Conservation (phyloP, 2,329 filamentous ascomycete species). For the Geosmithia morbida region DNA sequence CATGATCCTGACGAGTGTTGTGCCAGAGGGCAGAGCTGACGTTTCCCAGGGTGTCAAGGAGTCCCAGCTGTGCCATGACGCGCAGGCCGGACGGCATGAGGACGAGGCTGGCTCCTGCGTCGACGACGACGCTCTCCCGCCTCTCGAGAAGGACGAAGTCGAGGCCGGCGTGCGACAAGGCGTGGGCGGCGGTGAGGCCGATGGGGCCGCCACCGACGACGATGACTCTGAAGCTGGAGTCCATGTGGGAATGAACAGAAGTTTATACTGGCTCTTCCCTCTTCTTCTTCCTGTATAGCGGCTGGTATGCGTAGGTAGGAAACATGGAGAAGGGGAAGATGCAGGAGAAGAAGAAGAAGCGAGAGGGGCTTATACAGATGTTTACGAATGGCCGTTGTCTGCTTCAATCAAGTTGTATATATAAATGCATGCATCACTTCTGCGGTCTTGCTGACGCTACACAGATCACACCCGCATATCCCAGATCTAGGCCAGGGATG, state of each 20-base stretch:
- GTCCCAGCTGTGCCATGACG: slow-evolving; percentile 17
- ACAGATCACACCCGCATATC: too few species aligned
- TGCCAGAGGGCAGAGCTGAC: slow-evolving; percentile 9
- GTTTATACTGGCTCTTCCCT: not conserved
- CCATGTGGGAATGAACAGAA: not conserved
- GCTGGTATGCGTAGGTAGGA: too few species aligned
- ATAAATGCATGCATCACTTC: too few species aligned
- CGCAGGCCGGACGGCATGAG: slow-evolving; percentile 13
- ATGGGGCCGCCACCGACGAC: slow-evolving; percentile 2
- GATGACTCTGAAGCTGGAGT: slow-evolving; percentile 7
- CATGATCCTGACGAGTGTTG: slow-evolving; percentile 10
- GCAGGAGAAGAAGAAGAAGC: too few species aligned
- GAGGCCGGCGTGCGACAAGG: slow-evolving; percentile 13
- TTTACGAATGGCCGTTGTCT: too few species aligned
- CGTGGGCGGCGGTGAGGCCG: slow-evolving; percentile 12
- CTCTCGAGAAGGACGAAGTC: slow-evolving; percentile 23
- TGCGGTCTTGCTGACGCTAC: too few species aligned
- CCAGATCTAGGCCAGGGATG: too few species aligned
- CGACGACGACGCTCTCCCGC: slow-evolving; percentile 10
- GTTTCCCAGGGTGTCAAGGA: slow-evolving; percentile 8
- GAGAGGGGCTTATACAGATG: too few species aligned
- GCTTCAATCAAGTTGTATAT: too few species aligned
- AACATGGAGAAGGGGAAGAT: too few species aligned
- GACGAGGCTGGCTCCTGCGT: slow-evolving; percentile 16
- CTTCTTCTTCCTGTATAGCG: too few species aligned